Percentiles rank a stretch among this genome's conserved stretches.
These are phyloP conservation scores for Davidsoniella australis DNA, from an alignment of 2,329 filamentous ascomycete genomes.

Conservation along the genomic window DNA sequence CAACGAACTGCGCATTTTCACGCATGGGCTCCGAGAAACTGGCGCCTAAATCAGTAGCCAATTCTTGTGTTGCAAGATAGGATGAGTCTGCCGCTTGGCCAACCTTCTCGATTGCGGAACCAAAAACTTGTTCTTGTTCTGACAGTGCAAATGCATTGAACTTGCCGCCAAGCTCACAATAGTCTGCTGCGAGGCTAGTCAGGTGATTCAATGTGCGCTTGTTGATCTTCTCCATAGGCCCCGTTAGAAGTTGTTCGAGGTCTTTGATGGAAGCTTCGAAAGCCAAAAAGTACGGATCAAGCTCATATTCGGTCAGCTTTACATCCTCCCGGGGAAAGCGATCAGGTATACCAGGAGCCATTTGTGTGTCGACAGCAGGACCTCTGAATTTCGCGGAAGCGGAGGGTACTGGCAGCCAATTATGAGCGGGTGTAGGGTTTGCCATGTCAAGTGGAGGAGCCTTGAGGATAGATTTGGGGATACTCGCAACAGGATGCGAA, in stretches of 20 bases:
- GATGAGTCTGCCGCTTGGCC: constrained; percentile 92
- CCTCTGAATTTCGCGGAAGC: constrained; percentile 60
- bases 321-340: constrained; percentile 70
- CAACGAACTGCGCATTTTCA: constrained; percentile 91
- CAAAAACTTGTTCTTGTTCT: constrained; percentile 74
- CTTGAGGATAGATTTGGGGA: constrained; percentile 87
- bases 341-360: constrained; percentile 19
- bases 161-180: constrained; percentile 84
- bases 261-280: constrained; percentile 89
- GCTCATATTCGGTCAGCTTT: constrained; percentile 66
- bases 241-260: constrained; percentile 70
- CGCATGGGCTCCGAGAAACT: constrained; percentile 96
- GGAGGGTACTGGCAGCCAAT: constrained; percentile 72
- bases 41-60: constrained; percentile 73
- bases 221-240: constrained; percentile 94
- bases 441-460: constrained; percentile 89
- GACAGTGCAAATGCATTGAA: constrained; percentile 95
- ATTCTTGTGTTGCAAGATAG: constrained; percentile 86
- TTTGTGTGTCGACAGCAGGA: constrained; percentile 17
- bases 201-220: constrained; percentile 74
- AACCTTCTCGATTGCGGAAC: constrained; percentile 81
- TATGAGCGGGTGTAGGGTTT: constrained; percentile 77
- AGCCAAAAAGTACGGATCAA: constrained; percentile 89
- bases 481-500: constrained; percentile 73
- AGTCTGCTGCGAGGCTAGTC: constrained; percentile 65